Evolutionary conservation across 176 grass and related monocot genomes (phyloP).

Genomic region (Saccharum spontaneum): DNA sequence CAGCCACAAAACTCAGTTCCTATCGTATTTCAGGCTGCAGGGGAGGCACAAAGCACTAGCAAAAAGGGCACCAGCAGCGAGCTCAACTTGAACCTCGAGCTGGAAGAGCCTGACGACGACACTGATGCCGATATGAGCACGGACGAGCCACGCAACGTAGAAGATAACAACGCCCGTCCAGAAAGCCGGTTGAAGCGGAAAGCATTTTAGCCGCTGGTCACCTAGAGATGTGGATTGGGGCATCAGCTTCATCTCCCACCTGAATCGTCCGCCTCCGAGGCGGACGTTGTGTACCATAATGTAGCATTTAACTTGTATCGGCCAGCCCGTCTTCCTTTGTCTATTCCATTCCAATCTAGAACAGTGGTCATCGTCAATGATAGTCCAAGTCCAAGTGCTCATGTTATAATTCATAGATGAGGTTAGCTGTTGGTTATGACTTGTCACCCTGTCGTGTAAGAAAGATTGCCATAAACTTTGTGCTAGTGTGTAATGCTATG

Average conservation of each 20-base stretch:
- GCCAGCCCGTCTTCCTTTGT: neutral
- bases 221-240: neutral
- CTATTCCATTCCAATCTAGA: conserved; percentile 25
- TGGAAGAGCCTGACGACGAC: conserved; percentile 66
- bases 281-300: conserved; percentile 18
- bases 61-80: conserved; percentile 59
- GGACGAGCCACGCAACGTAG: conserved; percentile 27
- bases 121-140: conserved; percentile 59
- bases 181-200: conserved; percentile 49
- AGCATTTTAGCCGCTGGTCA: conserved; percentile 34
- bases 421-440: neutral
- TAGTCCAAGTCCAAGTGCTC: neutral
- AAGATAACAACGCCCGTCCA: conserved; percentile 18
- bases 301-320: conserved; percentile 10
- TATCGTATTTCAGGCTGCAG: conserved; percentile 48
- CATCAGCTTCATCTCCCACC: neutral
- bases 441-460: neutral
- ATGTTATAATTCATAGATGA: neutral
- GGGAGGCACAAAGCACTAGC: conserved; percentile 34
- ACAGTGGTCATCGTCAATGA: neutral
- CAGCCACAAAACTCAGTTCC: neutral
- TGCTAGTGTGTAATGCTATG: neutral
- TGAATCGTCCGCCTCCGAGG: neutral
- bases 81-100: conserved; percentile 72
- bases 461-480: neutral